Evolutionary conservation across 2,329 filamentous ascomycete genomes (phyloP).

Genomic region (Mollisiaceae sp.): DNA sequence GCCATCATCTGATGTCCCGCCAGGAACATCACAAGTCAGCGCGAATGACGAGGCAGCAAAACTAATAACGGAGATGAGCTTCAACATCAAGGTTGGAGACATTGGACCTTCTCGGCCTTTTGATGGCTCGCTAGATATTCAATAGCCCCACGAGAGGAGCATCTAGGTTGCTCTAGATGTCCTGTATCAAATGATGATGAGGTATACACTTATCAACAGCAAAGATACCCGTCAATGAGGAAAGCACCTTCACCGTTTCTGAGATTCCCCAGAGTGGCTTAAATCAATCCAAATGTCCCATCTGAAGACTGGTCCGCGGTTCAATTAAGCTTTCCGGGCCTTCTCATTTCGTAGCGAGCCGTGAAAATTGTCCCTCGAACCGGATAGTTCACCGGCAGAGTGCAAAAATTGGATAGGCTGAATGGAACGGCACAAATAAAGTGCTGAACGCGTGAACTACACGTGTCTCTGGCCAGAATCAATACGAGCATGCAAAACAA

Average conservation of each 20-base stretch:
- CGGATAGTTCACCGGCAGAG: not conserved
- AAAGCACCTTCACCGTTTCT: not conserved
- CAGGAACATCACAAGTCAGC: conserved; percentile 10
- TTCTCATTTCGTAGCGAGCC: not conserved
- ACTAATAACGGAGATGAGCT: not conserved
- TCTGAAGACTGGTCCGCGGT: not conserved
- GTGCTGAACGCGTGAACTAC: not conserved
- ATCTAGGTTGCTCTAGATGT: not conserved
- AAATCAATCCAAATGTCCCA: not conserved
- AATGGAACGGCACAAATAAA: not conserved
- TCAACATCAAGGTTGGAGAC: not conserved
- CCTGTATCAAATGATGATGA: not conserved
- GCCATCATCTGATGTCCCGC: conserved; percentile 47
- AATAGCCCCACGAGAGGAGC: not conserved
- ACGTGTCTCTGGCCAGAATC: not conserved
- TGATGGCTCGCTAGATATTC: not conserved
- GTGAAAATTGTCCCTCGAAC: not conserved
- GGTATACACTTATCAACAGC: not conserved
- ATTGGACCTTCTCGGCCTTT: not conserved
- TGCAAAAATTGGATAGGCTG: not conserved
- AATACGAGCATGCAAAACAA: not conserved
- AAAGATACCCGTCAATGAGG: not conserved
- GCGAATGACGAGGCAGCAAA: not conserved
- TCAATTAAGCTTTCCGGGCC: not conserved
- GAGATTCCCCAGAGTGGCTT: not conserved